These are phyloP conservation scores for Cordyceps farinosa DNA, from an alignment of 2,329 filamentous ascomycete genomes.

Conservation along the genomic window DNA sequence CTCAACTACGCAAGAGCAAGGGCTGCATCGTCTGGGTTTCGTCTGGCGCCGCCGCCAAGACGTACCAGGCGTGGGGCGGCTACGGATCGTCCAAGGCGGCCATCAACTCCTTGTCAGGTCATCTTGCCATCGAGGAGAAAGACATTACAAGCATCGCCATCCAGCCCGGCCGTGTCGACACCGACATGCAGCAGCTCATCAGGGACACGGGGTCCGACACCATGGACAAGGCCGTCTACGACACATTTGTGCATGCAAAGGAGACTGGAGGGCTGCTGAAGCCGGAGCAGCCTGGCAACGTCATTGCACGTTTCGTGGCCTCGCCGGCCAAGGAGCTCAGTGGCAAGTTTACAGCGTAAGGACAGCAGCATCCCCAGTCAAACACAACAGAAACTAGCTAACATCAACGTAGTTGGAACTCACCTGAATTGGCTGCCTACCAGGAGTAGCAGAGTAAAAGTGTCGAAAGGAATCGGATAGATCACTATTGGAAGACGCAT, in stretches of 20 bases:
- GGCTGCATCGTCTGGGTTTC: slow-evolving; percentile 76
- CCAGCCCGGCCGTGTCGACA: slow-evolving; percentile 79
- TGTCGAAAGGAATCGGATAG: not conserved
- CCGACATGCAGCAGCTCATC: slow-evolving; percentile 83
- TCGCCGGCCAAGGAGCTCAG: slow-evolving; percentile 63
- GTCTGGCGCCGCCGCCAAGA: slow-evolving; percentile 67
- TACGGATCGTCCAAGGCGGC: slow-evolving; percentile 84
- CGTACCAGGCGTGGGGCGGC: slow-evolving; percentile 70
- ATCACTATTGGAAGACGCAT: slow-evolving; percentile 19
- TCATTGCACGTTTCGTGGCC: slow-evolving; percentile 76
- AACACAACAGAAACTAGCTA: not conserved
- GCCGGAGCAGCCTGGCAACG: slow-evolving; percentile 79
- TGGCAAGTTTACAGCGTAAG: slow-evolving; percentile 71
- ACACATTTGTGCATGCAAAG: slow-evolving; percentile 65
- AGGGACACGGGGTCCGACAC: slow-evolving; percentile 53
- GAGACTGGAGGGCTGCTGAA: slow-evolving; percentile 68
- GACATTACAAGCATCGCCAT: slow-evolving; percentile 69
- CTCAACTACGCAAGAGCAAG: slow-evolving; percentile 61
- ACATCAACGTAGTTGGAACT: slow-evolving; percentile 33
- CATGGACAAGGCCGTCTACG: slow-evolving; percentile 58
- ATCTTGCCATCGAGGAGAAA: slow-evolving; percentile 73
- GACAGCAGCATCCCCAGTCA: not conserved
- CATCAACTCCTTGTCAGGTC: slow-evolving; percentile 72
- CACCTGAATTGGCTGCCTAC: slow-evolving; percentile 49
- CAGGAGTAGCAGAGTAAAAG: slow-evolving; percentile 34